Base-by-base conservation (phyloP, 164 flowering plant species). In the Berberis vulgaris region DNA sequence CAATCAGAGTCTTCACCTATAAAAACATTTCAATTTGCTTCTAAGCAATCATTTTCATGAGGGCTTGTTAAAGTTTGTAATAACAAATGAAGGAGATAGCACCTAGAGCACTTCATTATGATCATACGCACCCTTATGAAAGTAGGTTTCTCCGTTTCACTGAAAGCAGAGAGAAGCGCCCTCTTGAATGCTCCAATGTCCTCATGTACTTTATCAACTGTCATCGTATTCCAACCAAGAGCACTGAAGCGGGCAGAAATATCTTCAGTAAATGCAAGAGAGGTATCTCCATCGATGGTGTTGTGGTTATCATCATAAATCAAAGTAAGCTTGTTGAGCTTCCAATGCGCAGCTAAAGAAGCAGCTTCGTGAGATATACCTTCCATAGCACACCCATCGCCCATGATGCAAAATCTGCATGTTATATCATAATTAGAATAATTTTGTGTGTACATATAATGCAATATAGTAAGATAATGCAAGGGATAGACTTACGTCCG, bases 361-460 rank as follows among this genome's bases (percentile, higher is more conserved):
- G 74, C 79, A 47, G 86, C 89, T 68, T 84, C 89, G 64, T 81
- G 68, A 9, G 85, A 49, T 59, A 84, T 76, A 39, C 86, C 86
- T 63, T 84, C 89, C 86, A 84, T 82, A n/a, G 77, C 78, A 72
- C 86, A 84, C 0, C 86, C 86, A 76, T 84, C 89, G 49, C 84
- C 86, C 79, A 84, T 71, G 12, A 84, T 80, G 52, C 81, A 76
- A 71, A 68, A 84, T 57, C 88, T 84, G 63, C 6, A 10, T 6
- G 49, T 6, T 9, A 57, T 2, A 57, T 40, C 4, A 9, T 40
- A 40, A 42, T 57, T 57, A 41, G 8, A 5, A n/a, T 8, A 13
- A 4, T 55, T 2, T 0, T 41, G 41, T 3, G 60, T 57, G 41
- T 0, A 0, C 9, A 40, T 40, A 40, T 40, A 41, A 12, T 41